These are phyloP conservation scores for Fraxinus americana DNA, from an alignment of 257 asterid species.

Conservation along the genomic window DNA sequence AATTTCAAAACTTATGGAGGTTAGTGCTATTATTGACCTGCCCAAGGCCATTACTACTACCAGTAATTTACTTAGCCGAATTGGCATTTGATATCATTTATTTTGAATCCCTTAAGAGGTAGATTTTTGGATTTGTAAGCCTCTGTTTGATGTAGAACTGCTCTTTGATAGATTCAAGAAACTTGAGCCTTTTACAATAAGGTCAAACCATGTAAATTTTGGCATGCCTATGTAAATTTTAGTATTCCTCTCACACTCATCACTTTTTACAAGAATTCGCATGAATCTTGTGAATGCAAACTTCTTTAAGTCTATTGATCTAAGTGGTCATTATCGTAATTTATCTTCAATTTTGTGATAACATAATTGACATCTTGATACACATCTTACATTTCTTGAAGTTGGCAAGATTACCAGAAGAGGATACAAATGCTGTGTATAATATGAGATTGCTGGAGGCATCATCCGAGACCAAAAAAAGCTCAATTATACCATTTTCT, in stretches of 20 bases:
- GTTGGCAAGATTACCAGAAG: constrained; percentile 84
- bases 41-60: background rate
- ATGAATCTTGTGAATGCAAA: background rate
- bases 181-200: background rate
- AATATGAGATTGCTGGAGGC: constrained; percentile 91
- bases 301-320: background rate
- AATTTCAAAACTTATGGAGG: constrained; percentile 92
- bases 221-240: background rate
- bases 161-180: background rate
- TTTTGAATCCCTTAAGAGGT: background rate
- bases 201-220: background rate
- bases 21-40: constrained; percentile 17
- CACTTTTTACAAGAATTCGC: background rate
- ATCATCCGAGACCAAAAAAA: constrained; percentile 69
- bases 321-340: background rate
- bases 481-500: constrained; percentile 72
- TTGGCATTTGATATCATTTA: background rate
- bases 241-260: background rate
- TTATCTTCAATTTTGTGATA: background rate
- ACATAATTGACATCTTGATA: constrained; percentile 25
- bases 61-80: background rate
- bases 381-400: constrained; percentile 32
- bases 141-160: background rate
- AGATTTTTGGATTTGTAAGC: background rate
- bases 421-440: constrained; percentile 85